Conservation (phyloP, 306 rosid species). For the Prunus fruticosa region DNA sequence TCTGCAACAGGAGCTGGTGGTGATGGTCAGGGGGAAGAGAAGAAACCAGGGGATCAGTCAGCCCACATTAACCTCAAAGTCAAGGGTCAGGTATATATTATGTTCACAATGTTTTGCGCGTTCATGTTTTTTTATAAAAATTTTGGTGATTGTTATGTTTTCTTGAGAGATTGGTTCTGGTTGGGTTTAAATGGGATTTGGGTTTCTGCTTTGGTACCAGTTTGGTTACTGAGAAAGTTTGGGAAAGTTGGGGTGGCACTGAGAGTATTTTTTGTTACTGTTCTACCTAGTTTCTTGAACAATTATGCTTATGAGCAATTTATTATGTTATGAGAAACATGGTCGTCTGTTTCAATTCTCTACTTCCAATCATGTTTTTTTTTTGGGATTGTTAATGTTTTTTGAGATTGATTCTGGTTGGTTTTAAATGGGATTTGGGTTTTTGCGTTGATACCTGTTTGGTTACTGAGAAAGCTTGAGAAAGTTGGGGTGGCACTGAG, state of each 20-base stretch:
- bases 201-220: not conserved
- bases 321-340: not conserved
- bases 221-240: not conserved
- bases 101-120: too few species aligned
- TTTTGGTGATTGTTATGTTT: not conserved
- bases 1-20: constrained; percentile 42
- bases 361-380: too few species aligned
- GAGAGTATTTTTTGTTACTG: not conserved
- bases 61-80: constrained; percentile 84
- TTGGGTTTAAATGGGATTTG: too few species aligned
- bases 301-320: too few species aligned
- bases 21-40: constrained; percentile 51
- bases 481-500: not conserved
- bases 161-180: not conserved
- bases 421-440: not conserved
- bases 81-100: constrained; percentile 64
- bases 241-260: not conserved
- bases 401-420: not conserved
- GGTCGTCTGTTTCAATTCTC: not conserved
- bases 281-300: too few species aligned
- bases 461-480: not conserved
- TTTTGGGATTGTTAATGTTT: not conserved
- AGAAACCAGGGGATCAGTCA: constrained; percentile 64
- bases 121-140: too few species aligned
- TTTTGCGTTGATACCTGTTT: not conserved